Conservation (phyloP, 768 basidiomycete species). For the Grammothele lineata region DNA sequence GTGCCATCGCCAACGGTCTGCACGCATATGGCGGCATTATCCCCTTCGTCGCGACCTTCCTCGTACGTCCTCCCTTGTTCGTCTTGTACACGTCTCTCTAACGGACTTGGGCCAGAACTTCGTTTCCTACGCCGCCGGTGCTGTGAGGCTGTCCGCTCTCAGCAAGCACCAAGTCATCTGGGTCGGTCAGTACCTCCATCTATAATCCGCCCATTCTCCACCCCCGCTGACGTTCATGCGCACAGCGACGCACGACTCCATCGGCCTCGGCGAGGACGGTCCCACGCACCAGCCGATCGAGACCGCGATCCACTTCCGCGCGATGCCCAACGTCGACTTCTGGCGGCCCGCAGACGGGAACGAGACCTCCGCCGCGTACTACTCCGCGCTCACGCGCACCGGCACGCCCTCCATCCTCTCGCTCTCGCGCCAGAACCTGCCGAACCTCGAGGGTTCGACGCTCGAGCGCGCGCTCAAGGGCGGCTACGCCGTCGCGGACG, state of each 20-base stretch:
- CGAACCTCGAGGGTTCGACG: slow-evolving; percentile 84
- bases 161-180: slow-evolving; percentile 89
- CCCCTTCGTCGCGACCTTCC: slow-evolving; percentile 89
- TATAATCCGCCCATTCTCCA: background rate
- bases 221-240: background rate
- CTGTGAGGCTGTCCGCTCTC: slow-evolving; percentile 86
- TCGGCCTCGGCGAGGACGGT: slow-evolving; percentile 90
- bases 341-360: slow-evolving; percentile 95
- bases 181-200: slow-evolving; percentile 60
- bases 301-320: slow-evolving; percentile 81
- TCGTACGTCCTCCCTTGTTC: slow-evolving; percentile 42
- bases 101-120: too few relatives aligned
- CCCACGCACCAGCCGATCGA: slow-evolving; percentile 96
- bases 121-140: slow-evolving; percentile 90
- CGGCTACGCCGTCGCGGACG: slow-evolving; percentile 88
- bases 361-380: slow-evolving; percentile 93
- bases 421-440: slow-evolving; percentile 86
- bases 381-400: slow-evolving; percentile 68
- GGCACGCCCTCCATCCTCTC: slow-evolving; percentile 81
- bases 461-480: slow-evolving; percentile 82
- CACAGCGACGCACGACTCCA: slow-evolving; percentile 89
- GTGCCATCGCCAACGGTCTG: slow-evolving; percentile 90
- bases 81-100: too few relatives aligned
- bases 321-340: slow-evolving; percentile 88
- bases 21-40: slow-evolving; percentile 88